These are phyloP conservation scores for Sugiyamaella grinbergsii DNA, from an alignment of 1,139 yeast species.

Conservation along the genomic window DNA sequence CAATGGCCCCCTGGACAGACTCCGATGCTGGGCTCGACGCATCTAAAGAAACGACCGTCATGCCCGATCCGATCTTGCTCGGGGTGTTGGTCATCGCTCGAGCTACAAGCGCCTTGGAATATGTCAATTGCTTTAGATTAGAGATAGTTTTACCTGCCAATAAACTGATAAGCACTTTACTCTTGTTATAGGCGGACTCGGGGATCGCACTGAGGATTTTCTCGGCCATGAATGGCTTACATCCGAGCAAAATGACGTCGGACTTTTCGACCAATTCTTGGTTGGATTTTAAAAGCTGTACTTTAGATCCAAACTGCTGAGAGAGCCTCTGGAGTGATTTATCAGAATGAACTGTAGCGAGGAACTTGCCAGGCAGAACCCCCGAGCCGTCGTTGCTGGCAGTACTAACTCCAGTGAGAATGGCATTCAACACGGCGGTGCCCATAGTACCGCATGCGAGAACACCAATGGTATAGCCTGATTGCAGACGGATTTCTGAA, in stretches of 20 bases:
- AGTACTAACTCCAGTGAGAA: conserved; percentile 46
- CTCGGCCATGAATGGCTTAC: conserved; percentile 81
- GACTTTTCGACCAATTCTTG: conserved; percentile 61
- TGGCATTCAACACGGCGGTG: conserved; percentile 88
- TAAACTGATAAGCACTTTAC: conserved; percentile 73
- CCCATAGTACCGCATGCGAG: conserved; percentile 98
- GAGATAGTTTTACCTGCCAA: conserved; percentile 91
- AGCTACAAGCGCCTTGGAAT: conserved; percentile 53
- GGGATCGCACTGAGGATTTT: conserved; percentile 49
- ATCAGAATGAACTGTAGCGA: conserved; percentile 71
- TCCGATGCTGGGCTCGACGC: conserved; percentile 45
- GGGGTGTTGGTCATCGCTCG: conserved; percentile 99
- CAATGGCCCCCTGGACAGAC: conserved; percentile 53
- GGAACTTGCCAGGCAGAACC: conserved; percentile 61
- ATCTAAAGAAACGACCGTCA: conserved; percentile 71
- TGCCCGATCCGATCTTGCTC: conserved; percentile 84
- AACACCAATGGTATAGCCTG: conserved; percentile 68
- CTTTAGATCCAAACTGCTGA: conserved; percentile 50
- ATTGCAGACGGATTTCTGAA: conserved; percentile 27
- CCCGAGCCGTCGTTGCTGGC: conserved; percentile 43
- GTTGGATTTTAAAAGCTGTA: conserved; percentile 60
- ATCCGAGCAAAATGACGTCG: conserved; percentile 74
- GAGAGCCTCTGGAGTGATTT: conserved; percentile 52
- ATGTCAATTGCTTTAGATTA: conserved; percentile 59
- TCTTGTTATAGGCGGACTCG: conserved; percentile 49